phyloP scores from a whole-genome alignment of 2,329 filamentous ascomycete genomes.

The Fusarium avenaceum region DNA sequence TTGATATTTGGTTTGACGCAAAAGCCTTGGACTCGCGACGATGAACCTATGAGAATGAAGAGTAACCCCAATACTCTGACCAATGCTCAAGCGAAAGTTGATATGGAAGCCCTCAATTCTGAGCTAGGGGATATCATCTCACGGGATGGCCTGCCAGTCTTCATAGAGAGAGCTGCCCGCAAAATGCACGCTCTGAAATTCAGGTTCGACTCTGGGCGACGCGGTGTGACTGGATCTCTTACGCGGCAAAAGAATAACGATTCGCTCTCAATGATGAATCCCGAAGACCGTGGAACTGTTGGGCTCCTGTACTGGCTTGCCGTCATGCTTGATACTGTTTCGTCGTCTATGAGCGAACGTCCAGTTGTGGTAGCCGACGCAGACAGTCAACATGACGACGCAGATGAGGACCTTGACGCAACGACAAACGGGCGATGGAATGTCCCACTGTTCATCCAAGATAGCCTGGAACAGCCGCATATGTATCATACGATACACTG shows the following conservation, averaged over 20 bases:
- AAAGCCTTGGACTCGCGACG: conserved; percentile 45
- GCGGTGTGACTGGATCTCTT: conserved; percentile 23
- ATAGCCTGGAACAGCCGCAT: conserved; percentile 45
- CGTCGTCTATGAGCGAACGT: conserved; percentile 63
- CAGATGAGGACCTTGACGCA: conserved; percentile 29
- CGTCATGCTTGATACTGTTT: conserved; percentile 71
- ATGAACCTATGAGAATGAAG: conserved; percentile 2
- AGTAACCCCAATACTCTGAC: neutral
- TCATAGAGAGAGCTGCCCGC: conserved; percentile 45
- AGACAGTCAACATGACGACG: conserved; percentile 54
- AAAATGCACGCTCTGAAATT: conserved; percentile 49
- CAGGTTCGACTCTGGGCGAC: conserved; percentile 39
- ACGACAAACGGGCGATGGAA: conserved; percentile 41
- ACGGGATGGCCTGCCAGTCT: conserved; percentile 38
- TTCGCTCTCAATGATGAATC: conserved; percentile 13
- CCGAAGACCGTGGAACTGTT: conserved; percentile 59
- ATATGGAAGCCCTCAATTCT: conserved; percentile 20
- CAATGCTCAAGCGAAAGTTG: conserved; percentile 19
- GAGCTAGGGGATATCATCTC: conserved; percentile 43
- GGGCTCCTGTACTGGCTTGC: conserved; percentile 70
- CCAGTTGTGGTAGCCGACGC: conserved; percentile 55
- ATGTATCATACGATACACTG: conserved; percentile 53
- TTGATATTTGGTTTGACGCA: conserved; percentile 57
- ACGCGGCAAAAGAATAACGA: conserved; percentile 6
- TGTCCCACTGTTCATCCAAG: conserved; percentile 44